Evolutionary conservation across 2,329 filamentous ascomycete species (phyloP), one percentile per base, ranked within the genome.

Genomic region (Colletotrichum camelliae): DNA sequence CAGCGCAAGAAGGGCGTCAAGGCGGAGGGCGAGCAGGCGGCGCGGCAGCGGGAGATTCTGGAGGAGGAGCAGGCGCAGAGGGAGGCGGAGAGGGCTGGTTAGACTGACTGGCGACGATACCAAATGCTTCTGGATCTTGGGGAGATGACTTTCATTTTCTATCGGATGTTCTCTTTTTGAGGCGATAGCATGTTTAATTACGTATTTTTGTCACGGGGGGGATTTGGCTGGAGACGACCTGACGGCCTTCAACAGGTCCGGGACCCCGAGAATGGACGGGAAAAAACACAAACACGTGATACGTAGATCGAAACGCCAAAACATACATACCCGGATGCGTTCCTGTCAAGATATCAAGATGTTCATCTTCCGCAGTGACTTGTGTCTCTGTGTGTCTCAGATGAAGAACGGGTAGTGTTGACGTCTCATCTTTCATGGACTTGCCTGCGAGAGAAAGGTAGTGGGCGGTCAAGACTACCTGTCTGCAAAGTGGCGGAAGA

Each of bases 1-100:
- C 97, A 99, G 87, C 90, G 94, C 68, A 93, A 94, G 79, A 99
- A 99, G 88, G 94, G 96, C 13, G 91, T 95, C 79, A 99, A 99
- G 87, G 93, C 93, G 1, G 89, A 93, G 64, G 91, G 92, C 0
- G 97, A 98, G 84, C 91, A 90, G 39, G 90, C 91, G 15, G 90
- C 92, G 57, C 88, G 90, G 75, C 85, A 90, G 79, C 87, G 92
- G 75, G 93, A 95, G 85, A 82, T 88, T 29, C 81, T 93, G 69
- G 92, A 93, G 81, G 90, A 90, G 80, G 88, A 91, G 81, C 89
- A 92, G 83, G 84, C 86, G 48, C 79, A 80, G 58, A 88, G 86
- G 80, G 89, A 91, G 79, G 87, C 84, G 52, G 83, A 83, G 74
- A 80, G 84, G 77, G 76, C 77, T 21, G 75, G 74, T 27, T 52